Conservation (phyloP, 306 rosid genomes). For the Corylus americana region DNA sequence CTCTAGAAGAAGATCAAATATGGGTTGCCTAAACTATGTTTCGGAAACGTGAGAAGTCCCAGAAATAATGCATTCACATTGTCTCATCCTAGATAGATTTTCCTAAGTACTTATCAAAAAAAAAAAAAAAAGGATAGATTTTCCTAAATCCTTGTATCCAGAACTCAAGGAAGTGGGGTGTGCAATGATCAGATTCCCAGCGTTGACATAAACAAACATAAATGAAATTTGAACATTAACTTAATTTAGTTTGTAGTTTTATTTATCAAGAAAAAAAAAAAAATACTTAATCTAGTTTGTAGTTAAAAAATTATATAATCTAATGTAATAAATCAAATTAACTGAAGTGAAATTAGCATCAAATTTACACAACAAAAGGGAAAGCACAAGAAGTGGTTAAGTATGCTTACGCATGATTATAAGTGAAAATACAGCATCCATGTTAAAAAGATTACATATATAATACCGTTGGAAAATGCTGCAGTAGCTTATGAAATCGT, state of each 20-base stretch:
- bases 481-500: constrained; percentile 89
- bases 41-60: not conserved
- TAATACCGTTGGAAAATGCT: constrained; percentile 90
- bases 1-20: not conserved
- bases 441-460: constrained; percentile 6
- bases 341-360: not conserved
- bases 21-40: not conserved
- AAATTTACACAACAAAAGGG: not conserved
- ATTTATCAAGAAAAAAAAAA: too few relatives aligned
- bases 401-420: constrained; percentile 18
- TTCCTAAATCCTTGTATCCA: not conserved
- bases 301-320: not conserved
- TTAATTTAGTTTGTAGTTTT: not conserved
- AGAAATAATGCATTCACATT: not conserved
- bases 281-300: not conserved
- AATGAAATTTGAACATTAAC: not conserved
- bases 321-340: not conserved
- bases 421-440: constrained; percentile 21
- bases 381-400: not conserved
- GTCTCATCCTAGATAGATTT: not conserved
- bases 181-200: not conserved
- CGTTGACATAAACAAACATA: not conserved
- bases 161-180: not conserved
- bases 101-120: not conserved
- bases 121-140: not conserved